phyloP scores from a whole-genome alignment of 139 green algal species.

The Eudorina sp. region DNA sequence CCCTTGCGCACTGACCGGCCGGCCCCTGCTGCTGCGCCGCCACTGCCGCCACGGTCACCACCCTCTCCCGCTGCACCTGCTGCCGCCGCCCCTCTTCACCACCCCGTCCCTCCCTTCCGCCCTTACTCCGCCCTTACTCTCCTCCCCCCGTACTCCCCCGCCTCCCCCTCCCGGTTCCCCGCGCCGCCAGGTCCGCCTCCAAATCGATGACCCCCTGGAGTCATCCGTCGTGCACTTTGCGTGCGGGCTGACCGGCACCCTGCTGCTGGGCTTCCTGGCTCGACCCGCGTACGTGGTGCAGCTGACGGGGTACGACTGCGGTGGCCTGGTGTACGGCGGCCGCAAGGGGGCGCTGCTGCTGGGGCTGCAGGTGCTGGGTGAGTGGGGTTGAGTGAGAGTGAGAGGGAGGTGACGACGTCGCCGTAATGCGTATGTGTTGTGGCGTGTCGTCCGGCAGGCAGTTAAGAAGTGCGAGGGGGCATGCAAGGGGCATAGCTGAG shows the following conservation, averaged over 20 bases:
- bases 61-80: neutral
- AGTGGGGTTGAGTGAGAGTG: no score
- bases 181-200: neutral
- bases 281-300: constrained; percentile 59
- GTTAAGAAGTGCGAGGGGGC: no score
- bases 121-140: neutral
- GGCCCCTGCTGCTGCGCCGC: no score
- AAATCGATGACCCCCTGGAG: constrained; percentile 69
- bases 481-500: no score
- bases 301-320: constrained; percentile 53
- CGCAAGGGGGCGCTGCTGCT: constrained; percentile 55
- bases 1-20: no score
- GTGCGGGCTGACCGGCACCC: constrained; percentile 48
- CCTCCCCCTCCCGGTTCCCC: neutral
- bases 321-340: constrained; percentile 60
- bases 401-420: no score
- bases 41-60: no score
- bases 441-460: no score
- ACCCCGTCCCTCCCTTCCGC: neutral
- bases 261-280: constrained; percentile 61
- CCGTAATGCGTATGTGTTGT: no score
- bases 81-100: neutral
- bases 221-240: constrained; percentile 56
- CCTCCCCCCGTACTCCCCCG: neutral
- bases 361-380: constrained; percentile 63